Evolutionary conservation across 129 eudicot species (phyloP).

Genomic region (Lactuca sativa): DNA sequence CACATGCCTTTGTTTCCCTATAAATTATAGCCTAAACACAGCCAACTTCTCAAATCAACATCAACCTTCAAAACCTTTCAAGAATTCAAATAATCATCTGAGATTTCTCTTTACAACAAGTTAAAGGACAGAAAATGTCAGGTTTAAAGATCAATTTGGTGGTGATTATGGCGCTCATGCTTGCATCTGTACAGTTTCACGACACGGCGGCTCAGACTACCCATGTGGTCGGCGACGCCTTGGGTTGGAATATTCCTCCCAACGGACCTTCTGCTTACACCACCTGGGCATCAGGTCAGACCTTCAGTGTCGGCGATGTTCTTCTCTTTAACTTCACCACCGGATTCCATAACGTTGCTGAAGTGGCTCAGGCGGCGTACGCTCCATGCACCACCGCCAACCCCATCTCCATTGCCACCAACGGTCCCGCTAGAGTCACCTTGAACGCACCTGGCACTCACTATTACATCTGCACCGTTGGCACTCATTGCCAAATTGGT

Average conservation of each 20-base stretch:
- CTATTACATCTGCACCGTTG: constrained; percentile 41
- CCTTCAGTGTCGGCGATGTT: constrained; percentile 52
- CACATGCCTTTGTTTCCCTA: constrained; percentile 6
- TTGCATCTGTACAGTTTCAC: constrained; percentile 13
- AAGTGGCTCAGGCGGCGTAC: constrained; percentile 38
- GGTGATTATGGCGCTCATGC: constrained; percentile 12
- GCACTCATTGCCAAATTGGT: constrained; percentile 37
- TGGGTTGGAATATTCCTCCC: constrained; percentile 56
- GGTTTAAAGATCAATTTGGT: not conserved
- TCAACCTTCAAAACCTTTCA: not conserved
- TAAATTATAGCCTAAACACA: not conserved
- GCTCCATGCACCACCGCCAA: constrained; percentile 46
- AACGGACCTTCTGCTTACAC: constrained; percentile 29
- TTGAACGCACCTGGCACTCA: constrained; percentile 40
- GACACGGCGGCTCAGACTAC: constrained; percentile 17
- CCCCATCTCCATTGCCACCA: constrained; percentile 22
- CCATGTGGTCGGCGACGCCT: constrained; percentile 40
- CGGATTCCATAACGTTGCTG: constrained; percentile 41
- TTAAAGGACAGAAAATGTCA: constrained; percentile 9
- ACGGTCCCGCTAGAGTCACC: constrained; percentile 42
- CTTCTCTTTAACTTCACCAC: constrained; percentile 41
- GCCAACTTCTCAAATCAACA: not conserved
- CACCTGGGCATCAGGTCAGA: constrained; percentile 51
- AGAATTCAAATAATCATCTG: not conserved
- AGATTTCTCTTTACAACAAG: not conserved